Conservation (phyloP, 768 basidiomycete species). For the Boletellus emodensis region DNA sequence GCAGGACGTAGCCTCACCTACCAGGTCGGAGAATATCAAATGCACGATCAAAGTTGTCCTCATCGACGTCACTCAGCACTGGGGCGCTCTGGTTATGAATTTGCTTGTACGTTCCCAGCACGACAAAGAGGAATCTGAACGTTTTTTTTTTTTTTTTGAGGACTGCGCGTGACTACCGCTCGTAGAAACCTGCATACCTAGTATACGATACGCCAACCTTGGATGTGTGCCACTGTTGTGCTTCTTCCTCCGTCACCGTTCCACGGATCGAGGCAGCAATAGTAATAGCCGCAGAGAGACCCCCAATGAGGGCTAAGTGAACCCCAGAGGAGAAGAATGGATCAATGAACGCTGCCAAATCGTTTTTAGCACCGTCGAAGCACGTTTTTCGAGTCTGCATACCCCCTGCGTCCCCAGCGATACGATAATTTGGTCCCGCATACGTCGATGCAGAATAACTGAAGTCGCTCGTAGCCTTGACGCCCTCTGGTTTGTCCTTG, state of each 20-base stretch:
- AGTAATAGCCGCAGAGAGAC: conserved; percentile 7
- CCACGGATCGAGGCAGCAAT: conserved; percentile 11
- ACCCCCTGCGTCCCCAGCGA: not conserved
- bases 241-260: conserved; percentile 1
- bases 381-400: not conserved
- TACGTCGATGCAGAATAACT: not conserved
- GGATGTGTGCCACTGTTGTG: conserved; percentile 2
- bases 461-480: not conserved
- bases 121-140: conserved; percentile 5
- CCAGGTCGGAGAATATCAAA: conserved; percentile 10
- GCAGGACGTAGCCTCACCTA: not conserved
- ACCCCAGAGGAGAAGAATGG: conserved; percentile 10
- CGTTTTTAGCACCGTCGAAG: not conserved
- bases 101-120: conserved; percentile 68
- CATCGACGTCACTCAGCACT: conserved; percentile 59
- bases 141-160: no score
- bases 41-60: conserved; percentile 57
- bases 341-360: not conserved
- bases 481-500: not conserved
- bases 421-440: not conserved
- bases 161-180: not conserved
- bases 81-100: conserved; percentile 56
- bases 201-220: conserved; percentile 1
- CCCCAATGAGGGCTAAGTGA: conserved; percentile 10
- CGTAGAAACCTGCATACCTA: not conserved